phyloP scores from a whole-genome alignment of 192 early-diverging fungal genomes.

The Podila epicladia region DNA sequence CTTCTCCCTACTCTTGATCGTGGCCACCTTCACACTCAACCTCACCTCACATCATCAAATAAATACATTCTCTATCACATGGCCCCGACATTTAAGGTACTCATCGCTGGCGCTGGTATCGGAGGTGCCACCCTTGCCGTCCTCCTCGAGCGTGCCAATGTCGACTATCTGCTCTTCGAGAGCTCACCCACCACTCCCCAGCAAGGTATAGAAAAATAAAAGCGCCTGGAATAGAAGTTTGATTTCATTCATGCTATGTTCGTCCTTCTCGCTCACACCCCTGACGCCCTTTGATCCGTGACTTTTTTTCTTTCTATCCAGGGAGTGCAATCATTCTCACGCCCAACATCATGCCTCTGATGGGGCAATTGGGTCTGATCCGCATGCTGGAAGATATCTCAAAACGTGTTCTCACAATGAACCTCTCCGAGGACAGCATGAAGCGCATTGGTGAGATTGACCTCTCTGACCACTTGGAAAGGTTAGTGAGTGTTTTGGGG shows the following conservation, averaged over 20 bases:
- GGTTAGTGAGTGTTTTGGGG: neutral
- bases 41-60: neutral
- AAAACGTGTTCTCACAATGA: slow-evolving; percentile 21
- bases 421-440: slow-evolving; percentile 16
- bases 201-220: neutral
- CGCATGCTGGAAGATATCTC: slow-evolving; percentile 8
- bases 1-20: too few relatives aligned
- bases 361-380: slow-evolving; percentile 31
- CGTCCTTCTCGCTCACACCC: neutral
- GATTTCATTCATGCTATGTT: neutral
- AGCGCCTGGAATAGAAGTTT: neutral
- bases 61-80: slow-evolving; percentile 1
- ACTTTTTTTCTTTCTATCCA: neutral
- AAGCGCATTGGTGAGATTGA: slow-evolving; percentile 41
- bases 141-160: slow-evolving; percentile 26
- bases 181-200: slow-evolving; percentile 1
- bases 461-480: slow-evolving; percentile 23
- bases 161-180: slow-evolving; percentile 19
- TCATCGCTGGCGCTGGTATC: slow-evolving; percentile 28
- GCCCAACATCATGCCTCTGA: slow-evolving; percentile 21
- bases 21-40: too few relatives aligned
- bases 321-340: slow-evolving; percentile 24
- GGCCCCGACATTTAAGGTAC: slow-evolving; percentile 23
- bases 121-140: slow-evolving; percentile 33
- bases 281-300: neutral